Evolutionary conservation across 177 flowering plant species (phyloP), one percentile per base, ranked within the genome.

Genomic region (Vitis hybrid): DNA sequence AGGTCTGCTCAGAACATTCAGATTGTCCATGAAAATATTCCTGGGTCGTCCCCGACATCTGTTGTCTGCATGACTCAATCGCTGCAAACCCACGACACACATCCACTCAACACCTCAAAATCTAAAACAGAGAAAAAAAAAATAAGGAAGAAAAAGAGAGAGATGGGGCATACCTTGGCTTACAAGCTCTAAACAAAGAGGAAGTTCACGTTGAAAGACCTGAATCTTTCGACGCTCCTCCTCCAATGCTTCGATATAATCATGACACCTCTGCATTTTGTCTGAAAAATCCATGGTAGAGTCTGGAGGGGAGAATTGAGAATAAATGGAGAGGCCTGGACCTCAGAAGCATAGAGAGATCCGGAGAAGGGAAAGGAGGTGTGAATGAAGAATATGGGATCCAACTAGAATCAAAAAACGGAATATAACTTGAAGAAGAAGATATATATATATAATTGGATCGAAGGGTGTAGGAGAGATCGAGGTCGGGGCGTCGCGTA

Each of bases 121-220:
- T 5, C 18, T 6, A 51, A 48, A 58, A 39, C 45, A 45, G 64
- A 55, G 51, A 61, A 51, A 52, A 30, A 9, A 8, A 51, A 30
- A 69, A 66, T 21, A 52, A 68, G 39, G 56, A 62, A 19, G 18
- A 18, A 9, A 54, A 26, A 55, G 64, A 26, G 57, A 21, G 45
- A 64, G 30, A 19, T n/a, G 18, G 49, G 50, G 3, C 17, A 9
- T 72, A 95, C 99, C 97, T 85, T 88, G 92, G 0, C 88, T 80
- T 2, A 93, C 89, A 51, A 95, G 97, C 61, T 95, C 88, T 1
- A 95, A 72, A 68, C 93, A 93, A 17, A 95, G 86, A 67, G 99
- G 99, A 15, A 95, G 92, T 72, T 93, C 98, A 3, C 98, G 88
- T n/a, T 88, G 87, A 63, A 95, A 95, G 49, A 93, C 94, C 58